phyloP scores from a whole-genome alignment of 108 stramenopile genomes.

The Nitzschia palea region DNA sequence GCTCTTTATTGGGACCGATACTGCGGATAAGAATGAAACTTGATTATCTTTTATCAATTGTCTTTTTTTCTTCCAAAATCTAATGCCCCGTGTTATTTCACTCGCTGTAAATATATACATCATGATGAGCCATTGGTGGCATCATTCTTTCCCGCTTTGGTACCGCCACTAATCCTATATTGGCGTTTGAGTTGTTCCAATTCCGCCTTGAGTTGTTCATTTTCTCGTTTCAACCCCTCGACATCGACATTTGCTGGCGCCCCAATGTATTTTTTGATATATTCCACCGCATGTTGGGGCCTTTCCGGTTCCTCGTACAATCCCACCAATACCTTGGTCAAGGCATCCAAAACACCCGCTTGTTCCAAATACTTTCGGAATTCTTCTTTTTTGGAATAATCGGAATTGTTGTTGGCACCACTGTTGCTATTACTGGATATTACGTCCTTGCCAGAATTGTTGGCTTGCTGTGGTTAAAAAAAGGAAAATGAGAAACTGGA shows the following conservation, averaged over 20 bases:
- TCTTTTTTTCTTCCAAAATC: no score
- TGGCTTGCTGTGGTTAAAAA: conserved; percentile 20
- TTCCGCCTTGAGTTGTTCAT: conserved; percentile 67
- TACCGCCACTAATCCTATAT: background rate
- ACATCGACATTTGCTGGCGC: conserved; percentile 77
- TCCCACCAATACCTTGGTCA: conserved; percentile 92
- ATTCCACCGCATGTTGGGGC: conserved; percentile 89
- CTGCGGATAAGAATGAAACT: no score
- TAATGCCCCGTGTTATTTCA: no score
- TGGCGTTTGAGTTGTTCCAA: conserved; percentile 47
- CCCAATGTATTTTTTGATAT: conserved; percentile 72
- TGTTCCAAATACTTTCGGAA: conserved; percentile 95
- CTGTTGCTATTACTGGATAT: conserved; percentile 10
- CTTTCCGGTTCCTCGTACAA: conserved; percentile 95
- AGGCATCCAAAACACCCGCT: conserved; percentile 91
- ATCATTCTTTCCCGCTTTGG: background rate
- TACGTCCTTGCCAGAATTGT: conserved; percentile 6
- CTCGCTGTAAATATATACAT: background rate
- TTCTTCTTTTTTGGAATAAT: conserved; percentile 94
- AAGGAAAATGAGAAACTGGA: background rate
- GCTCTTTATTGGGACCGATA: conserved; percentile 21
- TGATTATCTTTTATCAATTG: no score
- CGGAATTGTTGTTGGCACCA: conserved; percentile 27
- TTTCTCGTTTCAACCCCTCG: conserved; percentile 80
- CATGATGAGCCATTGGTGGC: background rate